These are phyloP conservation scores for Pelargonium australe DNA, from an alignment of 441 rosid genomes.

Conservation along the genomic window DNA sequence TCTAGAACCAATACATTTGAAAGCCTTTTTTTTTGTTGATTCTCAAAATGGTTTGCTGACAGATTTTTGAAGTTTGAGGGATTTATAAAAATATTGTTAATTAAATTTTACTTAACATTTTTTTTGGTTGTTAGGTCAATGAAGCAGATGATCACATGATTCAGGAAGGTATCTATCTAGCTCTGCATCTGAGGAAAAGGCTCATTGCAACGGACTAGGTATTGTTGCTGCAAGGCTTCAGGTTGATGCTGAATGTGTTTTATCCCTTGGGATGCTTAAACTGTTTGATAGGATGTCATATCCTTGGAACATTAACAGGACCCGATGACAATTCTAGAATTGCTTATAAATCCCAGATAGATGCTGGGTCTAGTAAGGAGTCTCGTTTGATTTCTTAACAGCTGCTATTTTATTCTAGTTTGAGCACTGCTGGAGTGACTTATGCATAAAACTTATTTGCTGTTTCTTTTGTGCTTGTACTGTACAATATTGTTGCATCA, in stretches of 20 bases:
- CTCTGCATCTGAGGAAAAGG: background rate
- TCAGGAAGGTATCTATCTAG: background rate
- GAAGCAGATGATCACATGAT: background rate
- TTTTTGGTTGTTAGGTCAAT: background rate
- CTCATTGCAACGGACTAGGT: background rate
- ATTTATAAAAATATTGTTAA: too few species aligned
- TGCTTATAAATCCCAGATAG: background rate
- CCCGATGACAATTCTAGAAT: background rate
- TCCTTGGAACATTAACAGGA: conserved; percentile 1
- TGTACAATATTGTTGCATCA: background rate
- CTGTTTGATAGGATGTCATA: background rate
- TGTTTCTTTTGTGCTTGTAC: background rate
- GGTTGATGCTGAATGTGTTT: conserved; percentile 6
- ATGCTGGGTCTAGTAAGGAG: background rate
- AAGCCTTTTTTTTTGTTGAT: too few species aligned
- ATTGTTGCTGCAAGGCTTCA: background rate
- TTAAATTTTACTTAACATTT: background rate
- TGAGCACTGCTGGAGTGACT: conserved; percentile 1
- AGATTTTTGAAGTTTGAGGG: too few species aligned
- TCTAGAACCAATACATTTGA: too few species aligned
- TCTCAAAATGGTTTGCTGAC: too few species aligned
- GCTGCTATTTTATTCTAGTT: background rate
- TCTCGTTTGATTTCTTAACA: background rate
- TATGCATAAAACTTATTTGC: background rate
- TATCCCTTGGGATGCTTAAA: background rate